Percentiles rank a stretch among this genome's conserved stretches.
phyloP scores from a whole-genome alignment of 768 basidiomycete species.

The Dacryopinax primogenitus region DNA sequence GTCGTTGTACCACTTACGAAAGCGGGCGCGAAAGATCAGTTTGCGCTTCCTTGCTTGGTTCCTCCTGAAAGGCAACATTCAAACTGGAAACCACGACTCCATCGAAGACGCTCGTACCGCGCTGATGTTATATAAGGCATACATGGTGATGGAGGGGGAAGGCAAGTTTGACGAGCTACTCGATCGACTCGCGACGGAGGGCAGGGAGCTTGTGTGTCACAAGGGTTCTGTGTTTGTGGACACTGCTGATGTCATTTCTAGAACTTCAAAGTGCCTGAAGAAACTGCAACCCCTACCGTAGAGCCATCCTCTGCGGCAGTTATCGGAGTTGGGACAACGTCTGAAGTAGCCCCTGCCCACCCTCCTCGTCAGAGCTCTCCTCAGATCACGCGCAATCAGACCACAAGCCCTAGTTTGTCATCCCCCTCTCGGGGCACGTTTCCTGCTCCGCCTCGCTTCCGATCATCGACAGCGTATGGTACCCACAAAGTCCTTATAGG shows the following conservation, averaged over 20 bases:
- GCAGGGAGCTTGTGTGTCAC: conserved; percentile 25
- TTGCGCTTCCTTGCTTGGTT: conserved; percentile 91
- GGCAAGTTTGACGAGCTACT: conserved; percentile 75
- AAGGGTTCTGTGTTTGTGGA: neutral
- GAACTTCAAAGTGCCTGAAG: conserved; percentile 7
- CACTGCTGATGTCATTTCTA: neutral
- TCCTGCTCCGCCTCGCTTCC: conserved; percentile 1
- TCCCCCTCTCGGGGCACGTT: neutral
- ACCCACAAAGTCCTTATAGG: conserved; percentile 2
- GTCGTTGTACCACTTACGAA: conserved; percentile 78
- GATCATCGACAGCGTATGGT: neutral
- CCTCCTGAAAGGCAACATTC: conserved; percentile 81
- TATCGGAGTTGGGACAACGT: neutral
- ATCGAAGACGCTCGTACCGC: conserved; percentile 92
- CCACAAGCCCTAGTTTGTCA: neutral
- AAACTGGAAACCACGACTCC: conserved; percentile 92
- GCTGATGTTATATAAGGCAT: conserved; percentile 70
- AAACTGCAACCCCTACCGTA: neutral
- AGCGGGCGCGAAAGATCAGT: conserved; percentile 75
- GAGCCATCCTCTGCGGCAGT: neutral
- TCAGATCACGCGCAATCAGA: neutral
- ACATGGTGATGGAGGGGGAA: conserved; percentile 58
- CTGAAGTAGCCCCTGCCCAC: neutral
- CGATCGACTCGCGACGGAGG: conserved; percentile 40
- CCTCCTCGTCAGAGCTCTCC: neutral